Percentiles rank a stretch among this genome's conserved stretches.
phyloP scores from a whole-genome alignment of 2,329 filamentous ascomycete species.

The Teratosphaeria zuluensis region DNA sequence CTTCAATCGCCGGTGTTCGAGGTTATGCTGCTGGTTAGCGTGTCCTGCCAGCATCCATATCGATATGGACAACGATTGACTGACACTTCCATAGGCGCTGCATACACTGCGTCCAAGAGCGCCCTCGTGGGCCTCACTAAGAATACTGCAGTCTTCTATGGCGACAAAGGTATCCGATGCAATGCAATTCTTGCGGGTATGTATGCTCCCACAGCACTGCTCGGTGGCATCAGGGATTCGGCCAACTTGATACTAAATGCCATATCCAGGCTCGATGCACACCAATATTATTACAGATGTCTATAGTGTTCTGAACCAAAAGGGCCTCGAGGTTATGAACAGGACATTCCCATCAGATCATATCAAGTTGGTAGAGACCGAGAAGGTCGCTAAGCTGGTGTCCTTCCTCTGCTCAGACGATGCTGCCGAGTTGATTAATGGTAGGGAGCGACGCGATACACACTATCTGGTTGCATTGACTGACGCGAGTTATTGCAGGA shows the following conservation, averaged over 20 bases:
- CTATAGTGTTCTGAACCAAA: slow-evolving; percentile 19
- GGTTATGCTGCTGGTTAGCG: slow-evolving; percentile 30
- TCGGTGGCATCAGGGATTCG: not conserved
- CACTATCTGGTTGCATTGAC: not conserved
- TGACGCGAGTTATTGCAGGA: not conserved
- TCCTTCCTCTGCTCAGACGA: slow-evolving; percentile 25
- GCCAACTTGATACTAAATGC: slow-evolving; percentile 4
- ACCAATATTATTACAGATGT: slow-evolving; percentile 46
- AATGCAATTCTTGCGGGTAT: slow-evolving; percentile 35
- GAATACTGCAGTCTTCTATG: slow-evolving; percentile 50
- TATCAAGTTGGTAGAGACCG: slow-evolving; percentile 9
- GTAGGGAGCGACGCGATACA: slow-evolving; percentile 3
- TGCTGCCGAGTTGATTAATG: slow-evolving; percentile 22
- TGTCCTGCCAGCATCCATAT: slow-evolving; percentile 6
- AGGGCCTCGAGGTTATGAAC: slow-evolving; percentile 17
- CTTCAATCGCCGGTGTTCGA: slow-evolving; percentile 36
- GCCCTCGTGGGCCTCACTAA: slow-evolving; percentile 46
- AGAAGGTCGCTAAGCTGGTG: slow-evolving; percentile 25
- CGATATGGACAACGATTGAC: slow-evolving; percentile 7
- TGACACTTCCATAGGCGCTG: slow-evolving; percentile 5
- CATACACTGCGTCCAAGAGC: slow-evolving; percentile 44
- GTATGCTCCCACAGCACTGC: not conserved
- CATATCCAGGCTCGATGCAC: slow-evolving; percentile 39
- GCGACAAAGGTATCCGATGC: slow-evolving; percentile 43
- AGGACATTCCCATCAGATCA: slow-evolving; percentile 14